Base-by-base conservation (phyloP, 2,329 filamentous ascomycete genomes). In the Huntiella omanensis region DNA sequence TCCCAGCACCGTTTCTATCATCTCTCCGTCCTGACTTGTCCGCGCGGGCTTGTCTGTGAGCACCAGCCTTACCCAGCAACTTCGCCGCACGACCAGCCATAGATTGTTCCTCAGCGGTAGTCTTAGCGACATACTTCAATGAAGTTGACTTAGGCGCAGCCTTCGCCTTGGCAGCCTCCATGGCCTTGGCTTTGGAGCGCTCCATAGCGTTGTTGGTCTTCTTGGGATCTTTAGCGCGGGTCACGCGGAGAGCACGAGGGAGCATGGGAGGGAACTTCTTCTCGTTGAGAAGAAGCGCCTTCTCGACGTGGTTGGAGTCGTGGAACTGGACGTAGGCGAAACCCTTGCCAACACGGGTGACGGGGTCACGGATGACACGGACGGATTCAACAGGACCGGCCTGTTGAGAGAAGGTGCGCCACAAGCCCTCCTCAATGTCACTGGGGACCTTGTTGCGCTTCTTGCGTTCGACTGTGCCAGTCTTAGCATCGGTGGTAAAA, bases 301-400 rank as follows among this genome's bases (percentile, higher is more conserved):
- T 74, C 62, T 98, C 91, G 40, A 98, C 88, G 39, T 80, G 70
- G 55, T 92, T 95, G 52, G 71, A 75, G 55, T 96, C 84, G 67
- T 80, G 55, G 63, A 98, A 98, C 58, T 98, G 91, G 12, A 98
- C 88, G 57, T 98, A 98, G 51, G 92, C 92, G 58, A 98, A 85
- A 4, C 91, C 91, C 60, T 98, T 98, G 56, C 91, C 86, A 28
- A 98, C 84, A 43, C 92, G 76, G 5, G 92, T 98, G 54, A 82
- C 80, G 52, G 83, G 70, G 57, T 98, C 91, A 47, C 91, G 77
- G 43, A 95, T 75, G 15, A 98, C 86, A 33, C 91, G 82, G 33
- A 98, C 92, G 57, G 80, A 93, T 63, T 98, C 88, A 10, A 98
- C 83, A 52, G 73, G 82, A 53, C 88, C 87, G 51, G 72, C 78